Base-by-base conservation (phyloP, 1,284 basidiomycete species). In the Cutaneotrichosporon mucoides region DNA sequence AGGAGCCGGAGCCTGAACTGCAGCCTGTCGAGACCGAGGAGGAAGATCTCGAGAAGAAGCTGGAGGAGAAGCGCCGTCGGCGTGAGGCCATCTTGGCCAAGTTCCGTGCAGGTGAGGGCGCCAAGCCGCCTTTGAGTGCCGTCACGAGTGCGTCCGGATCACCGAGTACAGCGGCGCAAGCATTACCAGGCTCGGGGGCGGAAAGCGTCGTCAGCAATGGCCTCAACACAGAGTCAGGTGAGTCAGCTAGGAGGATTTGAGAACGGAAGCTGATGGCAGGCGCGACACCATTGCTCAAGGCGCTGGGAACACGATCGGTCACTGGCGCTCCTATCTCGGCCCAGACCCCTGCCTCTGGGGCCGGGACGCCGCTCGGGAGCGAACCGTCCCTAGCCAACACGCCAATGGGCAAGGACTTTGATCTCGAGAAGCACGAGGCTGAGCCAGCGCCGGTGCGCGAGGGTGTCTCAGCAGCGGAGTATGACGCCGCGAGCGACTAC, bases 11-110 rank as follows among this genome's bases (percentile, higher is more conserved):
- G 88, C 68, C 80, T 7, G 58, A 51, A 57, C 61, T 69, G 49
- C 68, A 73, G 42, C 69, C 72, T 65, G 24, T 24, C 24, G 86
- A 88, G 59, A 84, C 86, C 6, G 83, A 84, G 1, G 84, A 84
- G 36, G 81, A 82, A 9, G 84, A 87, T 16, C 81, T 88, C 2
- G 89, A 91, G 70, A 83, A 86, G 59, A 79, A 87, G 4, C 80
- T 92, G 24, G 90, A 88, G 46, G 88, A 86, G 57, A 84, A 90
- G n/a, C 83, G 88, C 37, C 86, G 87, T 34, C 88, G 85, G 67
- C 85, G 92, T 43, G 86, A 87, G 66, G 91, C 89, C 24, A 92
- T 96, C 56, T 80, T 92, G 61, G 90, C 90, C 57, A 92, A 90
- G 76, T 89, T 92, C 76, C 59, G 55, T 12, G 55, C 59, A 1